Percentiles rank a stretch among this genome's conserved stretches.
Conservation (phyloP, 2,329 filamentous ascomycete species). For the Coleophoma crateriformis region DNA sequence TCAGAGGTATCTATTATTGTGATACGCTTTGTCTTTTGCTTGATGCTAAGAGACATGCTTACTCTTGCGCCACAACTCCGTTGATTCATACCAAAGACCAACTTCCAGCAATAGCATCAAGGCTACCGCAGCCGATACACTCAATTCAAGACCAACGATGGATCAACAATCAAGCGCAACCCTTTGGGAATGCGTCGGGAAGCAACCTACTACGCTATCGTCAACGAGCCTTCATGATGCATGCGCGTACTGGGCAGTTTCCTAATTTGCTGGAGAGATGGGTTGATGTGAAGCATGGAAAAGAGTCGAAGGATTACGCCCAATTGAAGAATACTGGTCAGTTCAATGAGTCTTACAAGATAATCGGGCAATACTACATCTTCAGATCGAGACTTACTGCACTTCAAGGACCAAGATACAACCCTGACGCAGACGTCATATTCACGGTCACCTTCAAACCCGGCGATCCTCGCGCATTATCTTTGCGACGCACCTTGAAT, state of each 20-base stretch:
- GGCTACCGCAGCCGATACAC: background rate
- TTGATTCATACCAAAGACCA: background rate
- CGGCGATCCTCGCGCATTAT: slow-evolving; percentile 6
- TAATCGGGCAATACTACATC: slow-evolving; percentile 19
- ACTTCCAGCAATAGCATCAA: background rate
- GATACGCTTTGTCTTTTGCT: slow-evolving; percentile 19
- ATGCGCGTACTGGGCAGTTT: slow-evolving; percentile 14
- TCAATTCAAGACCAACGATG: background rate
- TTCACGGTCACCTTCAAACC: slow-evolving; percentile 13
- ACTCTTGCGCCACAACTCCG: background rate
- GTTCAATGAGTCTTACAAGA: slow-evolving; percentile 5
- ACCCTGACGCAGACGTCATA: slow-evolving; percentile 14
- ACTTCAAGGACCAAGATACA: slow-evolving; percentile 1
- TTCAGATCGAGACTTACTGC: slow-evolving; percentile 15
- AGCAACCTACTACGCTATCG: slow-evolving; percentile 13
- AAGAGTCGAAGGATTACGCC: too few species aligned
- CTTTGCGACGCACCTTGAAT: slow-evolving; percentile 15
- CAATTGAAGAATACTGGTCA: too few species aligned
- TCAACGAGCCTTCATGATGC: slow-evolving; percentile 19
- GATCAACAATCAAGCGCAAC: background rate
- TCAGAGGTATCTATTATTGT: slow-evolving; percentile 15
- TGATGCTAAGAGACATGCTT: slow-evolving; percentile 13
- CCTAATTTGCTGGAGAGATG: slow-evolving; percentile 15
- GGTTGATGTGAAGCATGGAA: slow-evolving; percentile 5
- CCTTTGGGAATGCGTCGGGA: background rate